Base-by-base conservation (phyloP, 768 basidiomycete genomes). In the Inosperma sp. region DNA sequence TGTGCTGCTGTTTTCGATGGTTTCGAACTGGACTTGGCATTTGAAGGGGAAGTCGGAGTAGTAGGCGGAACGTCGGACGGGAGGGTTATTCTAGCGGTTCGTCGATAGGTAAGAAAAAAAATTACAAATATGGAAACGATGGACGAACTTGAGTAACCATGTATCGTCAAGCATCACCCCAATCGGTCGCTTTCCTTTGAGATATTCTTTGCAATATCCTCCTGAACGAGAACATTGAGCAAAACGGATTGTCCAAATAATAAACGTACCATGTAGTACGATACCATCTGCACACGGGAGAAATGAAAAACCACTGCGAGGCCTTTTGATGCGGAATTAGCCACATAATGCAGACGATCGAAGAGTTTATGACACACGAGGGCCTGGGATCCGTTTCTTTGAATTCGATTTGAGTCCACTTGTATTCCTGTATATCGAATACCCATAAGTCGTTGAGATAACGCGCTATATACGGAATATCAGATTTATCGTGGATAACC, bases 161-260 rank as follows among this genome's bases (percentile, higher is more conserved):
- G 88, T 90, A 61, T 96, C 92, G 14, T 92, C 89, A 5, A 94
- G 74, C 71, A 88, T 91, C n/a, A 92, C 73, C 1, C 93, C 93
- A 10, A 90, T 70, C 0, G 88, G 84, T 1, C 88, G 81, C 61
- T 91, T 90, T 2, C 91, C 90, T 62, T 93, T 93, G 17, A 68
- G 61, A 58, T 93, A 94, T 67, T 91, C 87, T 64, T 96, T 94
- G 62, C 86, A 90, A 63, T 95, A 95, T 0, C 93, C 93, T 9
- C 90, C 87, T 89, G 17, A 14, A 26, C 16, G 9, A 8, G 12
- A 10, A 30, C 5, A 19, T 12, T 33, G 10, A 34, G 19, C 16
- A 16, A 33, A 12, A 13, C 7, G 5, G 16, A 39, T 17, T 12
- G n/a, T 7, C n/a, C 31, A 25, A 17, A 23, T 6, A 26, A 7